Conservation (phyloP, 2,329 filamentous ascomycete species). For the Trichoderma simmonsii region DNA sequence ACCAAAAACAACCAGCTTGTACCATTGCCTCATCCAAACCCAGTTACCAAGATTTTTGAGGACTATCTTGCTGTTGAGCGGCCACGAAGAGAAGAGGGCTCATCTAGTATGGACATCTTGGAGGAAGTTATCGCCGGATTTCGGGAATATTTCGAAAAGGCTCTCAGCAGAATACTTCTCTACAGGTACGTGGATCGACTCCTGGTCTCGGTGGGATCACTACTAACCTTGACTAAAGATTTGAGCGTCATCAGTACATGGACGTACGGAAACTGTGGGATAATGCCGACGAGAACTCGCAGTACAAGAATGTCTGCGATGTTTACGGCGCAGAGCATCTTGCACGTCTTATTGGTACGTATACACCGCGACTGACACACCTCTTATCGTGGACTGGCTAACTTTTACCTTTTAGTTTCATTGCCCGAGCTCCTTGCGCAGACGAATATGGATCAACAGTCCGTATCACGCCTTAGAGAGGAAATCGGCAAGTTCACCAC, state of each 20-base stretch:
- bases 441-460: slow-evolving; percentile 96
- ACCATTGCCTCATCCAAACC: slow-evolving; percentile 71
- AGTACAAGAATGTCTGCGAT: slow-evolving; percentile 71
- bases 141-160: slow-evolving; percentile 91
- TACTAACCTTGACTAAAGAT: slow-evolving; percentile 49
- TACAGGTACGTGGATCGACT: slow-evolving; percentile 56
- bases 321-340: slow-evolving; percentile 94
- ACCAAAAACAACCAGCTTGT: slow-evolving; percentile 93
- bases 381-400: background rate
- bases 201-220: background rate
- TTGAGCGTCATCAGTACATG: slow-evolving; percentile 85
- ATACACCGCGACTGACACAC: background rate
- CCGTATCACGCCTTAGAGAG: slow-evolving; percentile 81
- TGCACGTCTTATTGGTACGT: slow-evolving; percentile 79
- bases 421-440: slow-evolving; percentile 93
- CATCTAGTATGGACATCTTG: slow-evolving; percentile 76
- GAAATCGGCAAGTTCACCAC: slow-evolving; percentile 82
- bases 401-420: slow-evolving; percentile 57
- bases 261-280: slow-evolving; percentile 71
- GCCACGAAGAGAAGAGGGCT: slow-evolving; percentile 61
- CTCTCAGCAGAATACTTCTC: slow-evolving; percentile 80
- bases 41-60: slow-evolving; percentile 74
- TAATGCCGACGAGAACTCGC: slow-evolving; percentile 57
- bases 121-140: slow-evolving; percentile 85
- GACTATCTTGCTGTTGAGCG: slow-evolving; percentile 74